phyloP scores from a whole-genome alignment of 345 rosid species.

The Streptanthus diversifolius region DNA sequence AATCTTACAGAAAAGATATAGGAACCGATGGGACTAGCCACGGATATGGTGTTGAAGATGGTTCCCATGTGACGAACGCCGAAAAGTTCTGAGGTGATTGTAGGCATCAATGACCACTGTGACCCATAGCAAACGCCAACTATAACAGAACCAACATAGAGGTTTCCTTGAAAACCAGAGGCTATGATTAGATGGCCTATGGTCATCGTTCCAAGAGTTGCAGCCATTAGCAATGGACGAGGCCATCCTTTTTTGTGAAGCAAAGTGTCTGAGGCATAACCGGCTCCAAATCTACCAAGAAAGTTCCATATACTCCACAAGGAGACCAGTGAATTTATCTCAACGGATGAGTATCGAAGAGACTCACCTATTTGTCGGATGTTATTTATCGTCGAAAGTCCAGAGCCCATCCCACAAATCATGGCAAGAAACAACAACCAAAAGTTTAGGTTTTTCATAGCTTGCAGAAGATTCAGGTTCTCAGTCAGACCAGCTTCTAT shows the following conservation, averaged over 20 bases:
- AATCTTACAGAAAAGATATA: slow-evolving; percentile 77
- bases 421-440: slow-evolving; percentile 79
- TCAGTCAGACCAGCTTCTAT: slow-evolving; percentile 21
- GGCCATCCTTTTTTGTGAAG: slow-evolving; percentile 62
- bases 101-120: slow-evolving; percentile 87
- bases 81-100: slow-evolving; percentile 64
- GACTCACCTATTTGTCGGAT: slow-evolving; percentile 87
- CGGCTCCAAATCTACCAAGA: slow-evolving; percentile 86
- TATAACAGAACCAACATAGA: slow-evolving; percentile 63
- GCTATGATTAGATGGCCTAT: slow-evolving; percentile 72
- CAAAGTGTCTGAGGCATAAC: slow-evolving; percentile 65
- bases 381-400: slow-evolving; percentile 76
- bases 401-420: slow-evolving; percentile 83
- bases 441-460: slow-evolving; percentile 50
- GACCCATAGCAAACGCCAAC: slow-evolving; percentile 84
- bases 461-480: slow-evolving; percentile 45
- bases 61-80: slow-evolving; percentile 85
- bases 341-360: slow-evolving; percentile 56
- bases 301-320: slow-evolving; percentile 88
- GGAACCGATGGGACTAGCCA: slow-evolving; percentile 86
- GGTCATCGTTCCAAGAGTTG: slow-evolving; percentile 55
- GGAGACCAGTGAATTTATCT: slow-evolving; percentile 67
- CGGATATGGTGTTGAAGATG: slow-evolving; percentile 73
- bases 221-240: slow-evolving; percentile 70
- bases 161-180: slow-evolving; percentile 55